Evolutionary conservation across 2,329 filamentous ascomycete species (phyloP).

Genomic region (Dactylellina drechsleri): DNA sequence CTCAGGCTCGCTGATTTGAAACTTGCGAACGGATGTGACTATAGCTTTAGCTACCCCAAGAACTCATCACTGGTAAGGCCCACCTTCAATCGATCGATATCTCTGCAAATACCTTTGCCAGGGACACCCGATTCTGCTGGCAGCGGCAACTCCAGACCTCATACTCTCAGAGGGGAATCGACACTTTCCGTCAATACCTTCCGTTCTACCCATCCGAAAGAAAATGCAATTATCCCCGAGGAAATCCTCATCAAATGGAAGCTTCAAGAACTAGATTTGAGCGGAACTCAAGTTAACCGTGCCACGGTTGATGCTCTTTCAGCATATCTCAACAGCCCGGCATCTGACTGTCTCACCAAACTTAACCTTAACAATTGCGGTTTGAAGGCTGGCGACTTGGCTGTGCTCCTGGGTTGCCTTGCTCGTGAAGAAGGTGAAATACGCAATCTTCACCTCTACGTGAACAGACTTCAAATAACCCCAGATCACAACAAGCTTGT

Average conservation of each 20-base stretch:
- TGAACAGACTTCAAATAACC: constrained; percentile 56
- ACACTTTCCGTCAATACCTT: constrained; percentile 37
- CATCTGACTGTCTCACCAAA: constrained; percentile 70
- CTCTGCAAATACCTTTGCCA: constrained; percentile 36
- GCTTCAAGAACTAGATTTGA: constrained; percentile 73
- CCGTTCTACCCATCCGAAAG: constrained; percentile 13
- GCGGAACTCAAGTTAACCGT: constrained; percentile 67
- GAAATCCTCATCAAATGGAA: constrained; percentile 75
- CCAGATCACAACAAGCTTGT: constrained; percentile 66
- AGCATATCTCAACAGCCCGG: constrained; percentile 71
- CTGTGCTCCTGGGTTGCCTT: constrained; percentile 73
- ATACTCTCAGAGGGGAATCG: constrained; percentile 28
- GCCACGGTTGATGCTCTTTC: constrained; percentile 72
- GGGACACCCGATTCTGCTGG: constrained; percentile 24
- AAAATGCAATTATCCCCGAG: constrained; percentile 65
- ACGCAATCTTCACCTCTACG: constrained; percentile 73
- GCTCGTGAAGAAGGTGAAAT: constrained; percentile 64
- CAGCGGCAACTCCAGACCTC: constrained; percentile 10
- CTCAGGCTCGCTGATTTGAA: constrained; percentile 42
- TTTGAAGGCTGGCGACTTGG: constrained; percentile 72
- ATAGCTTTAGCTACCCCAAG: constrained; percentile 23
- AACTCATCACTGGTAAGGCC: constrained; percentile 32
- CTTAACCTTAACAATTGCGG: constrained; percentile 75
- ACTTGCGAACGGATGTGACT: constrained; percentile 33
- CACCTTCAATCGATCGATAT: constrained; percentile 50